Base-by-base conservation (phyloP, 106 monocot species). In the Acanthochlamys bracteata region DNA sequence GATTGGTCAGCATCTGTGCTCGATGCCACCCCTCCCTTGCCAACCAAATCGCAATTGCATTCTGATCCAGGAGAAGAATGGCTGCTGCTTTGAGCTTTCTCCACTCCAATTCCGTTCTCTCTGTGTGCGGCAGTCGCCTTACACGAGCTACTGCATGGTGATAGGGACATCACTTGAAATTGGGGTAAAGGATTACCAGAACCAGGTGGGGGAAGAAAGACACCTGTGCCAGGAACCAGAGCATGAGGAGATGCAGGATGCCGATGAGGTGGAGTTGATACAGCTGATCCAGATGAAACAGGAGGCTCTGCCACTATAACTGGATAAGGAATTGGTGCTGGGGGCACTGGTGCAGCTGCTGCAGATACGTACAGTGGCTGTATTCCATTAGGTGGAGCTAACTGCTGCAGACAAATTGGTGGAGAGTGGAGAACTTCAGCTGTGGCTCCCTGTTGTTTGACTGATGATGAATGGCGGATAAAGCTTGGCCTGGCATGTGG, bases 221-320 rank as follows among this genome's bases (percentile, higher is more conserved):
- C 88, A 12, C 88, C 88, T 17, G 88, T 88, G 43, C 88, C 88
- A 24, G 80, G 80, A 55, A 76, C 63, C 33, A 67, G 80, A 21
- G 62, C 60, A 46, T 77, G 76, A 14, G 79, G 66, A 24, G 79
- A 33, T 13, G 43, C 43, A 0, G 76, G 17, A 23, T 73, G 74
- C 65, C 84, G 66, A 4, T 76, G 69, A 49, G 69, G 69, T 40
- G 73, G 71, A 73, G 58, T 65, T 61, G 76, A 11, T 26, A 64
- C 75, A 2, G 60, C 59, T 76, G 72, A 76, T 4, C 66, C 69
- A 52, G 73, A 15, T 25, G 80, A 24, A 20, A 74, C 20, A 25
- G 73, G 64, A 13, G 73, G 66, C 20, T 75, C 42, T 7, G 79
- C 55, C 17, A 57, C 59, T 20, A 66, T 33, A 40, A 63, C 21